phyloP scores from a whole-genome alignment of 805 yeast species.

The Cyberlindnera subsufficiens region DNA sequence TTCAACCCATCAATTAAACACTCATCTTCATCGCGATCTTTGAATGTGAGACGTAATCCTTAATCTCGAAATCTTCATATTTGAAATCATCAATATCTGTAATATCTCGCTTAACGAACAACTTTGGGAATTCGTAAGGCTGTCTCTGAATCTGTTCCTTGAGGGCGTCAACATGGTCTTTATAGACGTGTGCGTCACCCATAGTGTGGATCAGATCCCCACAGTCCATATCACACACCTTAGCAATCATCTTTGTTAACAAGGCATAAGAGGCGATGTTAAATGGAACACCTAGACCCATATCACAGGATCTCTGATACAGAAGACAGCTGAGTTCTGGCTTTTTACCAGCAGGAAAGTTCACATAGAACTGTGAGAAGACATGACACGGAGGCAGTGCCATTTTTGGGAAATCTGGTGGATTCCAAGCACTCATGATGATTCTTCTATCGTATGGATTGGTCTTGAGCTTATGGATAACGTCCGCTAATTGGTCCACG shows the following conservation, averaged over 20 bases:
- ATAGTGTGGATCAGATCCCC: slow-evolving; percentile 93
- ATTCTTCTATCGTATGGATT: slow-evolving; percentile 95
- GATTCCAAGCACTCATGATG: slow-evolving; percentile 97
- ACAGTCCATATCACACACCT: slow-evolving; percentile 89
- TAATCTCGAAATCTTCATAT: slow-evolving; percentile 81
- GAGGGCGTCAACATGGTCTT: slow-evolving; percentile 89
- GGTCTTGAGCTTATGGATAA: slow-evolving; percentile 72
- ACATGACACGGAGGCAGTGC: slow-evolving; percentile 99
- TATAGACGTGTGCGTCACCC: slow-evolving; percentile 96
- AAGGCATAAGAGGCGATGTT: slow-evolving; percentile 96
- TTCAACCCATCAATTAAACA: slow-evolving; percentile 41
- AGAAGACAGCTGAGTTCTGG: slow-evolving; percentile 81
- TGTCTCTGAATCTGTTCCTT: slow-evolving; percentile 69
- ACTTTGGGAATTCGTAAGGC: slow-evolving; percentile 78
- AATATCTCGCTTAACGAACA: slow-evolving; percentile 63
- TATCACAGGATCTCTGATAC: slow-evolving; percentile 97
- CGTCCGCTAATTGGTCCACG: slow-evolving; percentile 78
- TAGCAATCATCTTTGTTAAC: slow-evolving; percentile 91
- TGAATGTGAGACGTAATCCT: slow-evolving; percentile 73
- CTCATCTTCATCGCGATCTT: slow-evolving; percentile 96
- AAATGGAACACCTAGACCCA: slow-evolving; percentile 99
- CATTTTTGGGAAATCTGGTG: slow-evolving; percentile 90
- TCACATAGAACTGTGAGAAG: slow-evolving; percentile 91
- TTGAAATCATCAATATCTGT: slow-evolving; percentile 78
- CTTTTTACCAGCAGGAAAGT: slow-evolving; percentile 55